These are phyloP conservation scores for Hypomyces perniciosus DNA, from an alignment of 2,329 filamentous ascomycete species.

Conservation along the genomic window DNA sequence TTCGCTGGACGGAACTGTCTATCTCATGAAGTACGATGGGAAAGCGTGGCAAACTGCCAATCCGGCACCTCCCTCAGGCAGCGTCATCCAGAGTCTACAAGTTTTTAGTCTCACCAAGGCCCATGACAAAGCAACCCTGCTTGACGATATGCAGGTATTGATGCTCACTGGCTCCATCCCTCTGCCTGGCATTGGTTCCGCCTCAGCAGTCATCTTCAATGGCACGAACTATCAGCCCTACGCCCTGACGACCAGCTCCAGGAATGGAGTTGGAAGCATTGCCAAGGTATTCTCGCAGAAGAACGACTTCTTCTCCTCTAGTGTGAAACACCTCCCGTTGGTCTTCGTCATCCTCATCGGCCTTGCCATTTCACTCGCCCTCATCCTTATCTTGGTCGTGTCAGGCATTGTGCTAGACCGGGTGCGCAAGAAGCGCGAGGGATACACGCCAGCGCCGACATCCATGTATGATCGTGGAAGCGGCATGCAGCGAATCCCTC, in stretches of 20 bases:
- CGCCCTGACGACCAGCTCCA: slow-evolving; percentile 64
- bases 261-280: slow-evolving; percentile 65
- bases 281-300: slow-evolving; percentile 79
- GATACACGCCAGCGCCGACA: slow-evolving; percentile 72
- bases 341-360: slow-evolving; percentile 77
- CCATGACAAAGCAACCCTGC: slow-evolving; percentile 58
- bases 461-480: slow-evolving; percentile 55
- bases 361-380: slow-evolving; percentile 68
- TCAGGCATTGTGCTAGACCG: slow-evolving; percentile 70
- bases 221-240: slow-evolving; percentile 75
- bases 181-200: slow-evolving; percentile 69
- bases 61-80: slow-evolving; percentile 56
- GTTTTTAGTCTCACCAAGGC: slow-evolving; percentile 65
- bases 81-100: slow-evolving; percentile 72
- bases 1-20: slow-evolving; percentile 57
- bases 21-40: slow-evolving; percentile 77
- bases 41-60: slow-evolving; percentile 62
- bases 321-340: slow-evolving; percentile 53
- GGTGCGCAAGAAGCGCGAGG: slow-evolving; percentile 68
- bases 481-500: slow-evolving; percentile 55
- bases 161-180: slow-evolving; percentile 80
- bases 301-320: slow-evolving; percentile 63
- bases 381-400: slow-evolving; percentile 73
- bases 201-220: slow-evolving; percentile 83
- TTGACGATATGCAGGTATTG: slow-evolving; percentile 64